Evolutionary conservation across 169 alveolate species (phyloP).

Genomic region (Cryptosporidium xiaoi): DNA sequence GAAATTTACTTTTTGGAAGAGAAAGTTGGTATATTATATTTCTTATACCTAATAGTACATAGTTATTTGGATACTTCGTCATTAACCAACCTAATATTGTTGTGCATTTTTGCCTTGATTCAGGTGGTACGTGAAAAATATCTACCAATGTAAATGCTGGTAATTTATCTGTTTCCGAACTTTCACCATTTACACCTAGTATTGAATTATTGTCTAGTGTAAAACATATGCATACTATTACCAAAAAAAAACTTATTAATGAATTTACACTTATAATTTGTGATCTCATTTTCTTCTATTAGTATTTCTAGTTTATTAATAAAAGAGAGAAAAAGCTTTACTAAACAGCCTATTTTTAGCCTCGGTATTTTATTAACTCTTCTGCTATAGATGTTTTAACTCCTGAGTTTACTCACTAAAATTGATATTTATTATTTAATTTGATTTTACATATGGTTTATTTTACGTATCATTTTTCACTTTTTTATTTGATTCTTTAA

Average conservation of each 20-base stretch:
- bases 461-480: background rate
- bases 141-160: conserved; percentile 65
- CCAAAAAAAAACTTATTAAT: too few species aligned
- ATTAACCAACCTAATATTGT: conserved; percentile 66
- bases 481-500: background rate
- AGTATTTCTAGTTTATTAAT: too few species aligned
- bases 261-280: too few species aligned
- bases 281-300: too few species aligned
- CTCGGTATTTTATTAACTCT: too few species aligned
- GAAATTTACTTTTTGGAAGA: conserved; percentile 45
- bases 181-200: too few species aligned
- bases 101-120: conserved; percentile 70
- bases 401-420: too few species aligned
- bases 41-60: conserved; percentile 35
- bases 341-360: too few species aligned
- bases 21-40: conserved; percentile 57
- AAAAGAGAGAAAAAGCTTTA: too few species aligned
- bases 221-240: too few species aligned
- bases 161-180: conserved; percentile 19
- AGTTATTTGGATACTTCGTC: conserved; percentile 67
- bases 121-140: conserved; percentile 69
- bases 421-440: background rate
- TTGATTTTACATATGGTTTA: background rate
- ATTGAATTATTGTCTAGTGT: too few species aligned
- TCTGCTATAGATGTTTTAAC: too few species aligned